A percentile compares a stretch with the other conserved stretches of the same genome.
Conservation (phyloP, 441 rosid genomes). For the Erysimum pusillum region DNA sequence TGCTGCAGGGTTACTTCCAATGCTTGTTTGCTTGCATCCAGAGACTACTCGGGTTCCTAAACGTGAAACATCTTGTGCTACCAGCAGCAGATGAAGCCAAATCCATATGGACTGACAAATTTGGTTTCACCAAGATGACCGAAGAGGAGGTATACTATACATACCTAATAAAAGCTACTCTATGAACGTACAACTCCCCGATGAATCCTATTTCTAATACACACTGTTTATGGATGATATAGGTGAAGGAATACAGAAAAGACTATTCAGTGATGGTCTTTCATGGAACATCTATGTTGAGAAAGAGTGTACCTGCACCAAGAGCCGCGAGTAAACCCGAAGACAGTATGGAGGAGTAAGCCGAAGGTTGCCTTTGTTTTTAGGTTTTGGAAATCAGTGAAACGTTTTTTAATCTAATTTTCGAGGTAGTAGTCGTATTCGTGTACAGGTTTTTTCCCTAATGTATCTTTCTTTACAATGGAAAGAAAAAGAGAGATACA, state of each 20-base stretch:
- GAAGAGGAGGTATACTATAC: constrained; percentile 65
- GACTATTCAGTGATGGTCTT: constrained; percentile 81
- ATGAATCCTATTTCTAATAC: neutral
- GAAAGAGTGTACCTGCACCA: constrained; percentile 66
- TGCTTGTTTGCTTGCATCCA: constrained; percentile 76
- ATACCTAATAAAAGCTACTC: neutral
- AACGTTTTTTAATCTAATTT: constrained; percentile 4
- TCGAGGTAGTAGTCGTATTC: constrained; percentile 20
- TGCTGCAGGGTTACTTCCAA: constrained; percentile 86
- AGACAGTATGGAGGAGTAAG: constrained; percentile 38
- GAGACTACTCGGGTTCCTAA: constrained; percentile 73
- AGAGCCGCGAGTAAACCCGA: constrained; percentile 43
- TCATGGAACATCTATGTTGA: constrained; percentile 85
- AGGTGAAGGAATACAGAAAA: constrained; percentile 60
- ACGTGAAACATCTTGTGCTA: constrained; percentile 74
- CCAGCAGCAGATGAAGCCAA: constrained; percentile 94
- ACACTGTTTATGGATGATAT: no score
- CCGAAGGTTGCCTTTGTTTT: constrained; percentile 14
- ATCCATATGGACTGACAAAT: constrained; percentile 88
- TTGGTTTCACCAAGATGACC: constrained; percentile 71
- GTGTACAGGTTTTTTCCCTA: constrained; percentile 34
- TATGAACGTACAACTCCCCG: neutral
- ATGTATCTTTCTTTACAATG: constrained; percentile 23
- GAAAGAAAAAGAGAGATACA: constrained; percentile 13
- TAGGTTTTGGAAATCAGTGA: constrained; percentile 3